Conservation (phyloP, 1,284 basidiomycete species). For the Agaricales sp. region DNA sequence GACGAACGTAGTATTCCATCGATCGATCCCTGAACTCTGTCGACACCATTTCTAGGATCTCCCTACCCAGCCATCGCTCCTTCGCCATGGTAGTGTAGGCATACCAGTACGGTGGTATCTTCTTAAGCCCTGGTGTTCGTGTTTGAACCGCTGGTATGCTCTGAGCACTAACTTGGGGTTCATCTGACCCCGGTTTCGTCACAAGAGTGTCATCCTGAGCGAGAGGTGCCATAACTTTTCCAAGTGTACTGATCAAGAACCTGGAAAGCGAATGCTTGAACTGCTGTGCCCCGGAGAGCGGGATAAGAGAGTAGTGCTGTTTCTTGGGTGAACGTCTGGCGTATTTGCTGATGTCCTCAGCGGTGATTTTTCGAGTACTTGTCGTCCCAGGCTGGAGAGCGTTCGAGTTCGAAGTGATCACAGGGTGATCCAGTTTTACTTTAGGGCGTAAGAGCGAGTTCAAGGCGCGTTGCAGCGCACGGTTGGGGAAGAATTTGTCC, state of each 20-base stretch:
- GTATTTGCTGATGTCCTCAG: slow-evolving; percentile 11
- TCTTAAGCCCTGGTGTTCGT: slow-evolving; percentile 42
- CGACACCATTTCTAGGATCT: slow-evolving; percentile 78
- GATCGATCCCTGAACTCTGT: slow-evolving; percentile 87
- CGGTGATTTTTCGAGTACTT: slow-evolving; percentile 14
- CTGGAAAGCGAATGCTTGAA: slow-evolving; percentile 42
- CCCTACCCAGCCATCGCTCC: slow-evolving; percentile 78
- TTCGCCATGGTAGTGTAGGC: slow-evolving; percentile 90
- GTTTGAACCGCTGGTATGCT: slow-evolving; percentile 8
- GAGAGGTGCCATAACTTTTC: neutral
- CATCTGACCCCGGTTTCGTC: slow-evolving; percentile 1
- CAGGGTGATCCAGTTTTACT: neutral
- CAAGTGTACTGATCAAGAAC: slow-evolving; percentile 39
- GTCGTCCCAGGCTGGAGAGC: slow-evolving; percentile 10
- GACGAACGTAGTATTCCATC: slow-evolving; percentile 85
- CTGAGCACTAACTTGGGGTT: neutral
- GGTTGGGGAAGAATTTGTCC: neutral
- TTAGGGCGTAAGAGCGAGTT: neutral
- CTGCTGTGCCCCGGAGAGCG: slow-evolving; percentile 35
- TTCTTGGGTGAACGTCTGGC: neutral
- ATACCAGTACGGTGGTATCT: slow-evolving; percentile 72
- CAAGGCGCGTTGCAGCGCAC: neutral
- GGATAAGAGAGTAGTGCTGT: slow-evolving; percentile 31
- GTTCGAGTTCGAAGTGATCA: neutral
- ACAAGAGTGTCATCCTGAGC: neutral